Conservation (phyloP, 768 basidiomycete species). For the Tylopilus intermedius region DNA sequence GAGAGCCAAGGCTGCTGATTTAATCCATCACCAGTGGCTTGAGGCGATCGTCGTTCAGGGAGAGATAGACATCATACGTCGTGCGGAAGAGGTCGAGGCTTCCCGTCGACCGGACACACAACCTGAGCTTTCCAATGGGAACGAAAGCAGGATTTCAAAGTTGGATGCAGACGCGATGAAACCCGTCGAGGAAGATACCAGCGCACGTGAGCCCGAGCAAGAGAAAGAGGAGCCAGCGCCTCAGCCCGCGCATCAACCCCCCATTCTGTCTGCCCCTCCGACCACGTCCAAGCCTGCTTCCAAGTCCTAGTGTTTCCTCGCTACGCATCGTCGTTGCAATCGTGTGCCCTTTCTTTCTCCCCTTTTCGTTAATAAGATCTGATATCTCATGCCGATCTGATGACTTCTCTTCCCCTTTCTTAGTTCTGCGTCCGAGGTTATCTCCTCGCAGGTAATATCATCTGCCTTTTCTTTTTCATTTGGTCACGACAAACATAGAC, state of each 20-base stretch:
- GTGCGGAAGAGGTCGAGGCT: conserved; percentile 54
- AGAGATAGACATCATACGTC: conserved; percentile 75
- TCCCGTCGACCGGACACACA: conserved; percentile 17
- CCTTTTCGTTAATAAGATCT: not conserved
- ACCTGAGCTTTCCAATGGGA: conserved; percentile 4
- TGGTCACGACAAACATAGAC: conserved; percentile 8
- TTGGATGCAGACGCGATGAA: conserved; percentile 62
- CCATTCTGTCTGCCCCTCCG: conserved; percentile 33
- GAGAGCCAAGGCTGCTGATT: conserved; percentile 82
- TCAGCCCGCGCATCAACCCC: conserved; percentile 22
- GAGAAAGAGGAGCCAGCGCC: not conserved
- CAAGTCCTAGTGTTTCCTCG: conserved; percentile 1
- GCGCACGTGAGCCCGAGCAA: conserved; percentile 10
- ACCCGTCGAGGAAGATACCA: conserved; percentile 54
- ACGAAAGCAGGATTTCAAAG: conserved; percentile 11
- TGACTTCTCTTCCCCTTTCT: not conserved
- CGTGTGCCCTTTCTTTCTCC: not conserved
- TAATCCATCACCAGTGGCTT: conserved; percentile 84
- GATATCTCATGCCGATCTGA: conserved; percentile 1
- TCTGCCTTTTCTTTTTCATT: not conserved
- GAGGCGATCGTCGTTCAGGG: conserved; percentile 83
- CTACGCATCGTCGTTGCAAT: not conserved
- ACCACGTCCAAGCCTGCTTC: conserved; percentile 13
- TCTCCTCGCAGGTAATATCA: conserved; percentile 3
- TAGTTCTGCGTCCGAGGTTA: not conserved